Base-by-base conservation (phyloP, 2,329 filamentous ascomycete genomes). In the Fusarium equiseti region DNA sequence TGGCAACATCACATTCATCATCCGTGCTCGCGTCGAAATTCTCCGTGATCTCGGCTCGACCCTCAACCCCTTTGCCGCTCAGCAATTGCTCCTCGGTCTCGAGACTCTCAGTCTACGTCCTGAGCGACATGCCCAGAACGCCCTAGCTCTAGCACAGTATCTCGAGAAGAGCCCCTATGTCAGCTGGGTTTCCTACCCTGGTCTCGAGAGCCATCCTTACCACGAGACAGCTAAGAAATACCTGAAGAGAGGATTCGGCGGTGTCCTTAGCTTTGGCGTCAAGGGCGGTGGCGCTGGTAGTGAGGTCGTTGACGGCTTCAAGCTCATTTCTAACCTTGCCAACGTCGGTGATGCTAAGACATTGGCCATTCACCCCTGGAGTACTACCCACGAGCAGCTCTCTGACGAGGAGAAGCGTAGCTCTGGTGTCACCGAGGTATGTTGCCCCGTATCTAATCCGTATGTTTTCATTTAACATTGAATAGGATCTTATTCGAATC, bases 281-380 rank as follows among this genome's bases (percentile, higher is more conserved):
- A 97, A 97, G 84, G 95, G 95, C 5, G 94, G 93, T 65, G 93
- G 89, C 66, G 86, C 83, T n/a, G 95, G 96, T 66, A 92, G 90
- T 79, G 90, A 94, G 81, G 89, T 98, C 32, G 96, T 98, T 55
- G 96, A 99, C 81, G 90, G 90, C 74, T 97, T 99, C 85, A 96
- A 97, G 87, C 83, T 99, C 73, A 94, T 98, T 76, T 97, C 94
- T 20, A 98, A 98, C 82, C 84, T 98, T 73, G 96, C 96, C 62
- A 99, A 99, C 79, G 95, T 98, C 29, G 95, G 95, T 62, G 95
- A 98, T 80, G 93, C 92, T 51, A 98, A 98, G 88, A 97, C 95
- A 9, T 85, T 98, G 68, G 95, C 95, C 26, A 97, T 98, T 75
- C 95, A 98, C 82, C 95, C 95, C 24, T 97, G 94, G 93, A 92